Conservation (phyloP, 805 yeast species). For the Wickerhamomyces pijperi region DNA sequence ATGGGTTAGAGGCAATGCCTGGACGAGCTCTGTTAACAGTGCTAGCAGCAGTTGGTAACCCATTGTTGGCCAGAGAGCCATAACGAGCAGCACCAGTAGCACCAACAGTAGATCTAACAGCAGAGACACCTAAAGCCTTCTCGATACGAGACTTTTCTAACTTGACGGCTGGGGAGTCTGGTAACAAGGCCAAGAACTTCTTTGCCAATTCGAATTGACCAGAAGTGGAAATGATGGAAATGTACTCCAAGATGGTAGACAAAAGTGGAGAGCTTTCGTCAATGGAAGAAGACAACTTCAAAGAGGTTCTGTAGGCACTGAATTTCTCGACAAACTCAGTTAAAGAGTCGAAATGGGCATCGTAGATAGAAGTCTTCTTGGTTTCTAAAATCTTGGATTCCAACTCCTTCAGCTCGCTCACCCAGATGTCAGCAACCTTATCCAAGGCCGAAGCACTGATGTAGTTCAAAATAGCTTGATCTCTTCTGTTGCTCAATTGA, state of each 20-base stretch:
- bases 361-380: constrained; percentile 50
- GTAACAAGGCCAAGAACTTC: constrained; percentile 56
- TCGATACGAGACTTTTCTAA: constrained; percentile 71
- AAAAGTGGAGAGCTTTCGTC: constrained; percentile 21
- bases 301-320: constrained; percentile 54
- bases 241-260: constrained; percentile 65
- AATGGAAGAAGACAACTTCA: constrained; percentile 21
- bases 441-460: constrained; percentile 75
- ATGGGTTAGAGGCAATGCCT: constrained; percentile 10
- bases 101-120: constrained; percentile 11
- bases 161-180: constrained; percentile 60
- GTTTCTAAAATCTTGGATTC: constrained; percentile 30
- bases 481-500: constrained; percentile 40
- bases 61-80: constrained; percentile 8
- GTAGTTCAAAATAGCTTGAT: constrained; percentile 67
- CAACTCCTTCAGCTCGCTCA: constrained; percentile 48
- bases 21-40: constrained; percentile 4
- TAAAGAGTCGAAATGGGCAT: constrained; percentile 75
- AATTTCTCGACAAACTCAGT: constrained; percentile 78
- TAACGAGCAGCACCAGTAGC: constrained; percentile 10
- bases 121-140: constrained; percentile 42
- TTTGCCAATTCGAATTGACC: constrained; percentile 81
- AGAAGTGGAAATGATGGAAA: constrained; percentile 64
- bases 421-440: constrained; percentile 75
- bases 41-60: constrained; percentile 6